Percentiles rank a stretch among this genome's conserved stretches.
phyloP scores from a whole-genome alignment of 805 yeast species.

The Torulaspora delbrueckii region DNA sequence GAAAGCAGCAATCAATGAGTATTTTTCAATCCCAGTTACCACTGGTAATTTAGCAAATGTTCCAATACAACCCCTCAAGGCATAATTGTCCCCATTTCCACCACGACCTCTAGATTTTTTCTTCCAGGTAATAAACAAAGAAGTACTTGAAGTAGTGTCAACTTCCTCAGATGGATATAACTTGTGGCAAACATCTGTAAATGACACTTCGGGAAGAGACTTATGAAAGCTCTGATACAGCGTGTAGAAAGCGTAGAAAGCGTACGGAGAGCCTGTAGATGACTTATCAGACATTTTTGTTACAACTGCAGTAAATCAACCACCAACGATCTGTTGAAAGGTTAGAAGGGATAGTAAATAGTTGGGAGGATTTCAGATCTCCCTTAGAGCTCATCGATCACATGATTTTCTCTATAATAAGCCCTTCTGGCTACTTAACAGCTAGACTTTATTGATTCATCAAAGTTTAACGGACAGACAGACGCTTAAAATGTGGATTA shows the following conservation, averaged over 20 bases:
- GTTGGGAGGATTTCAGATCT: neutral
- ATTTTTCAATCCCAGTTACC: constrained; percentile 55
- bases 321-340: neutral
- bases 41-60: constrained; percentile 60
- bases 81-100: constrained; percentile 14
- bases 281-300: constrained; percentile 6
- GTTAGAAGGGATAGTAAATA: neutral
- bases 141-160: constrained; percentile 35
- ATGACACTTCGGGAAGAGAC: constrained; percentile 1
- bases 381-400: neutral
- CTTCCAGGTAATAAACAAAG: constrained; percentile 90
- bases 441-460: neutral
- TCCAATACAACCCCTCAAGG: constrained; percentile 88
- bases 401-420: neutral
- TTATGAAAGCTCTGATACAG: constrained; percentile 22
- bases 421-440: neutral
- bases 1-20: constrained; percentile 64
- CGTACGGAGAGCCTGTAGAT: constrained; percentile 25
- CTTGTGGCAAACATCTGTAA: constrained; percentile 14
- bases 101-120: constrained; percentile 27
- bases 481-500: constrained; percentile 5
- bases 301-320: neutral
- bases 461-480: neutral
- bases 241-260: constrained; percentile 34
- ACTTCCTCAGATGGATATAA: constrained; percentile 16